A percentile compares a stretch with the other conserved stretches of the same genome.
Conservation (phyloP, 805 yeast species). For the Torulaspora indica region DNA sequence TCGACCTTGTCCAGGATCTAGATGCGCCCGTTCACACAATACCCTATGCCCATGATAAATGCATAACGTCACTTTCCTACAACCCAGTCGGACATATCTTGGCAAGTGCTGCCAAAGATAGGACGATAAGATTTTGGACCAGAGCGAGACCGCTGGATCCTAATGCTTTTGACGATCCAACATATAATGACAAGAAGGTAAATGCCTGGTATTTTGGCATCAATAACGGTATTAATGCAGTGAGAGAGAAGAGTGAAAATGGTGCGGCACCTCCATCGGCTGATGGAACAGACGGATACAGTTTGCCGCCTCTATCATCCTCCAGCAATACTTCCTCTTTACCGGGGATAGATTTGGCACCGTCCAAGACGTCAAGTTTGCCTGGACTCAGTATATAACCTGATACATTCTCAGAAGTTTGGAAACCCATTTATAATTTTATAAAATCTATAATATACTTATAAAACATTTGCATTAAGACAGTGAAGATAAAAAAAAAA, state of each 20-base stretch:
- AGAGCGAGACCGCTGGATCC: slow-evolving; percentile 89
- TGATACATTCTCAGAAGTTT: not conserved
- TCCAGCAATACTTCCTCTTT: slow-evolving; percentile 6
- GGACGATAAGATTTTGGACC: slow-evolving; percentile 91
- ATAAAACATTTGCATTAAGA: slow-evolving; percentile 3
- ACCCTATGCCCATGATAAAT: slow-evolving; percentile 93
- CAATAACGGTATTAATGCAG: slow-evolving; percentile 35
- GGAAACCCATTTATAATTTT: slow-evolving; percentile 5
- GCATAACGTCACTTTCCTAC: slow-evolving; percentile 82
- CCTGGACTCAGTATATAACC: slow-evolving; percentile 18
- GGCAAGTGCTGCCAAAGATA: slow-evolving; percentile 90
- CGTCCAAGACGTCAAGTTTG: slow-evolving; percentile 11
- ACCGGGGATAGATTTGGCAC: slow-evolving; percentile 16
- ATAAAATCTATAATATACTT: slow-evolving; percentile 8
- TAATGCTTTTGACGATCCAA: slow-evolving; percentile 71
- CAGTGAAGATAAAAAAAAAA: not conserved
- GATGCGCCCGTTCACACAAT: slow-evolving; percentile 51
- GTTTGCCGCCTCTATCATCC: slow-evolving; percentile 2
- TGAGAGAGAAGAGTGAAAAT: slow-evolving; percentile 34
- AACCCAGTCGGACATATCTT: slow-evolving; percentile 92
- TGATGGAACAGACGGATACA: slow-evolving; percentile 9
- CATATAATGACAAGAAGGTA: slow-evolving; percentile 61
- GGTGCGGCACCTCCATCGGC: slow-evolving; percentile 35
- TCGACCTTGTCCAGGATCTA: slow-evolving; percentile 41
- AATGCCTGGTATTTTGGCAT: slow-evolving; percentile 55